A percentile compares a stretch with the other conserved stretches of the same genome.
These are phyloP conservation scores for Coleophoma eucalyptorum DNA, from an alignment of 2,329 filamentous ascomycete genomes.

Conservation along the genomic window DNA sequence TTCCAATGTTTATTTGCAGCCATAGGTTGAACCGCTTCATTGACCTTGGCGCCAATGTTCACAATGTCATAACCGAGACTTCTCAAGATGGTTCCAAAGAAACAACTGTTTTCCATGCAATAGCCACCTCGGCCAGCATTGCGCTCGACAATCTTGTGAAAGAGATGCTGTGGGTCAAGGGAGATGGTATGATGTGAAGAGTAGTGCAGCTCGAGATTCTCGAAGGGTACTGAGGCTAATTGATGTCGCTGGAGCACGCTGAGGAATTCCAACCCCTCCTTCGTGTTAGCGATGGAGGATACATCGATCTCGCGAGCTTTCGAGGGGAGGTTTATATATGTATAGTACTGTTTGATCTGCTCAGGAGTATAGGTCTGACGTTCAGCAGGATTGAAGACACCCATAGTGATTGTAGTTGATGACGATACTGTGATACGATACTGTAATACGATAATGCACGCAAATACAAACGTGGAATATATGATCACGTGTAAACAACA, in stretches of 20 bases:
- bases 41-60: constrained; percentile 47
- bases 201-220: constrained; percentile 54
- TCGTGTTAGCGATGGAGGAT: constrained; percentile 1
- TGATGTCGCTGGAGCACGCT: constrained; percentile 38
- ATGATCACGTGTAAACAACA: no score
- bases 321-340: constrained; percentile 5
- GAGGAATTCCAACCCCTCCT: constrained; percentile 29
- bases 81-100: constrained; percentile 47
- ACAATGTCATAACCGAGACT: constrained; percentile 48
- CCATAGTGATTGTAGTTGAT: no score
- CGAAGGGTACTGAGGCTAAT: constrained; percentile 49
- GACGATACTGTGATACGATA: no score
- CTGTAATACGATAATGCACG: no score
- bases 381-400: background rate
- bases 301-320: background rate
- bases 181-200: constrained; percentile 28
- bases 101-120: constrained; percentile 52
- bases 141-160: constrained; percentile 42
- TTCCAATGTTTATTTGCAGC: background rate
- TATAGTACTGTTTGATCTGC: constrained; percentile 9
- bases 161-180: constrained; percentile 43
- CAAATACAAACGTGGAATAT: no score
- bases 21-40: constrained; percentile 1
- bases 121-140: constrained; percentile 47
- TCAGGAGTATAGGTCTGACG: constrained; percentile 5